A percentile compares a stretch with the other conserved stretches of the same genome.
phyloP scores from a whole-genome alignment of 116 monocot species.

The Papilionanthe hybrid region DNA sequence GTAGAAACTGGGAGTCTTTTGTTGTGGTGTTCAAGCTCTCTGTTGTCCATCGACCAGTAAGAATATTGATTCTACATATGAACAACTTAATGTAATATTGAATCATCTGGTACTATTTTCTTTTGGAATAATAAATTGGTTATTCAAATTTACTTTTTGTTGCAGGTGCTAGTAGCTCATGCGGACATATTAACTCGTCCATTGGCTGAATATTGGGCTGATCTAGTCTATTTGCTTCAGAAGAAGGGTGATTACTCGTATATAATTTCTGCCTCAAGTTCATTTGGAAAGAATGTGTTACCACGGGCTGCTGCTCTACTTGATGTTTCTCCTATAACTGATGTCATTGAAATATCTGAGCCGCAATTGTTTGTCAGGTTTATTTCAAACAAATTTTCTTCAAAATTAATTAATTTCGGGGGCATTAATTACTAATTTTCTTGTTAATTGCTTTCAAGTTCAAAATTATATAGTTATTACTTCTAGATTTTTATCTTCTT shows the following conservation, averaged over 20 bases:
- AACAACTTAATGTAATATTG: background rate
- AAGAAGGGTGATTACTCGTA: constrained; percentile 62
- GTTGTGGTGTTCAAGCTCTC: background rate
- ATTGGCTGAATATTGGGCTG: constrained; percentile 91
- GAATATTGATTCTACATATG: background rate
- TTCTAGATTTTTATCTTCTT: background rate
- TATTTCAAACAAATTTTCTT: background rate
- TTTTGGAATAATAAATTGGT: background rate
- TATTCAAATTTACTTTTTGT: background rate
- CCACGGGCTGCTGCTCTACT: constrained; percentile 91
- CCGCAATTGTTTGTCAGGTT: constrained; percentile 80
- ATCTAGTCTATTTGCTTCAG: constrained; percentile 67
- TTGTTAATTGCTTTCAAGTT: background rate
- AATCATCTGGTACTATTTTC: background rate
- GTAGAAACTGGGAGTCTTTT: background rate
- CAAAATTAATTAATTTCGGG: background rate
- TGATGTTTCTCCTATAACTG: constrained; percentile 90
- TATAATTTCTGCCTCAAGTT: constrained; percentile 75
- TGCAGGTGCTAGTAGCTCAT: constrained; percentile 95
- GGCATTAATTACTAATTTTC: background rate
- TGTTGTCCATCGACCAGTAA: background rate
- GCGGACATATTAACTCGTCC: constrained; percentile 62
- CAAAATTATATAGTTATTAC: background rate
- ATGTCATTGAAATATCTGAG: constrained; percentile 72
- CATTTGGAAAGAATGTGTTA: constrained; percentile 93